Evolutionary conservation across 768 basidiomycete species (phyloP).

Genomic region (Russula brevipes): DNA sequence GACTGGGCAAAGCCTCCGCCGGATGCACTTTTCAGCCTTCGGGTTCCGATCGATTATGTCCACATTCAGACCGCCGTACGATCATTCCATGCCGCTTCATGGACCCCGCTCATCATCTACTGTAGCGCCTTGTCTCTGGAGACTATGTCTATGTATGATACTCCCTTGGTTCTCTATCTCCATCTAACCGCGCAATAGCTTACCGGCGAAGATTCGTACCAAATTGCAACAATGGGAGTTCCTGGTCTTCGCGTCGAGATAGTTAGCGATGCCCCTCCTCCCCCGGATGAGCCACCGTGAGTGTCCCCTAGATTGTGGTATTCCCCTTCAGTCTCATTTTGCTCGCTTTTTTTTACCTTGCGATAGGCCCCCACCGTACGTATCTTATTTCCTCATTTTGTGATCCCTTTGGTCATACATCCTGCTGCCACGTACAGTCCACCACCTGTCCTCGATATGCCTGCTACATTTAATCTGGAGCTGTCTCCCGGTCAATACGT

Average conservation of each 20-base stretch:
- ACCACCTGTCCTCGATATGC: constrained; percentile 81
- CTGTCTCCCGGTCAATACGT: constrained; percentile 73
- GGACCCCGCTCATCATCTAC: constrained; percentile 19
- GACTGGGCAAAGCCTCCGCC: constrained; percentile 87
- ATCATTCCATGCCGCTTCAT: constrained; percentile 13
- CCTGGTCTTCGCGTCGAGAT: constrained; percentile 83
- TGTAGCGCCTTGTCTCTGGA: constrained; percentile 69
- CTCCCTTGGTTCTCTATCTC: constrained; percentile 17
- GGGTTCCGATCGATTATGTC: constrained; percentile 83
- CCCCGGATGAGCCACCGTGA: constrained; percentile 79
- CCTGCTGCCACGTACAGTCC: constrained; percentile 33
- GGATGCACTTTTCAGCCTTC: constrained; percentile 66
- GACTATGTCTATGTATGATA: constrained; percentile 74
- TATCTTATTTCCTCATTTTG: constrained; percentile 13
- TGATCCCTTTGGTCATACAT: not conserved
- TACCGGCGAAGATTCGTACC: constrained; percentile 80
- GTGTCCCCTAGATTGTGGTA: constrained; percentile 29
- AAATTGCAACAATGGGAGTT: constrained; percentile 80
- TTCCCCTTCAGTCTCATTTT: not conserved
- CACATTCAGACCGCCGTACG: constrained; percentile 79
- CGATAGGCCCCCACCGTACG: constrained; percentile 49
- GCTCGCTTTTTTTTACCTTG: not conserved
- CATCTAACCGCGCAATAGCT: constrained; percentile 41
- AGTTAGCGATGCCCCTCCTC: constrained; percentile 78
- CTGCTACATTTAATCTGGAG: constrained; percentile 78